Evolutionary conservation across 192 early-diverging fungal species (phyloP).

Genomic region (Entomortierella chlamydospora): DNA sequence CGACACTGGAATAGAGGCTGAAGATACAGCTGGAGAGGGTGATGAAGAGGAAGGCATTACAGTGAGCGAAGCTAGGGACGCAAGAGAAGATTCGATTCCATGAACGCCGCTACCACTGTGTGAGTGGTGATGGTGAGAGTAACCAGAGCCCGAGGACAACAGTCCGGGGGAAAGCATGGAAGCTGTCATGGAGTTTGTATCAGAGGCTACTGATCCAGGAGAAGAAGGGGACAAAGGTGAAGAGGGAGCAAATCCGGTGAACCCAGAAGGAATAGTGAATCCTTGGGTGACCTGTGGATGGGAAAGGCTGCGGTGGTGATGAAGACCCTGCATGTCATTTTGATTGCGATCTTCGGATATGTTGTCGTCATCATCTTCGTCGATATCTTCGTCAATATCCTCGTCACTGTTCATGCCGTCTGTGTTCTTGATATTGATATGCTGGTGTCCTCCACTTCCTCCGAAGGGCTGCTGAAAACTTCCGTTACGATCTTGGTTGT

Average conservation of each 20-base stretch:
- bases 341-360: conserved; percentile 8
- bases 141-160: conserved; percentile 11
- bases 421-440: conserved; percentile 48
- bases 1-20: conserved; percentile 19
- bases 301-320: conserved; percentile 38
- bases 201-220: conserved; percentile 36
- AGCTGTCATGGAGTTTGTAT: conserved; percentile 23
- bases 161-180: conserved; percentile 45
- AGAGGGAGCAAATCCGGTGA: conserved; percentile 30
- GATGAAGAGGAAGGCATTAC: conserved; percentile 31
- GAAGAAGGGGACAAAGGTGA: conserved; percentile 38
- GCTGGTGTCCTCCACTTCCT: conserved; percentile 27
- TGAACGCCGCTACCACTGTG: conserved; percentile 10
- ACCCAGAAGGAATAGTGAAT: conserved; percentile 29
- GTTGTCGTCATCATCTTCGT: conserved; percentile 5
- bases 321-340: conserved; percentile 14
- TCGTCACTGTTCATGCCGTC: conserved; percentile 40
- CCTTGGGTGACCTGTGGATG: conserved; percentile 49
- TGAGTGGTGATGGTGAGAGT: conserved; percentile 14
- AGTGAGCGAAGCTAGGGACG: conserved; percentile 40
- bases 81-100: conserved; percentile 44
- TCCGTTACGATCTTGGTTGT: conserved; percentile 17
- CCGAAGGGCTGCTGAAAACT: conserved; percentile 21
- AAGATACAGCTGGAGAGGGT: conserved; percentile 10
- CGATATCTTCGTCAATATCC: conserved; percentile 39